Base-by-base conservation (phyloP, 352 stramenopile genomes). In the Halophytophthora polymorphica region DNA sequence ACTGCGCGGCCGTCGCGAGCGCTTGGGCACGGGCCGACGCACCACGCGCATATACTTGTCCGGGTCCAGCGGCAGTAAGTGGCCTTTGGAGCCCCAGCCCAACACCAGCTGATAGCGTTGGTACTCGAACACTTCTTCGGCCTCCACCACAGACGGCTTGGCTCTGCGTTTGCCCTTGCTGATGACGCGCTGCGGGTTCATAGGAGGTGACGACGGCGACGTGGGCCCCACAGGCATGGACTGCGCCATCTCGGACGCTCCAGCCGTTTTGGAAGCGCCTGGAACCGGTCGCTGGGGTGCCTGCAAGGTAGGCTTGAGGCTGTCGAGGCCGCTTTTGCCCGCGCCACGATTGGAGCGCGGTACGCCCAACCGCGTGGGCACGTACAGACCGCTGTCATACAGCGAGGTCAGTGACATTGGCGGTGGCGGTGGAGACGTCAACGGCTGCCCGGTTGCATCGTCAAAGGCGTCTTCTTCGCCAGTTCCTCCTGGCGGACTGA, bases 31-130 rank as follows among this genome's bases (percentile, higher is more conserved):
- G 1, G 29, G 45, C 22, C 56, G 56, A 1, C 56, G 59, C 50
- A 81, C 49, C 2, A 79, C 57, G 33, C 67, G 57, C 51, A 83
- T 75, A 58, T 83, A 88, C 56, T 88, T 88, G 43, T 67, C 69
- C 0, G 80, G 80, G 50, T 90, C 80, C 31, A 90, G 55, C 22
- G 80, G 80, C 37, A 90, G 54, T 44, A 90, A 69, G 37, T 87
- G 77, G 35, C 80, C 80, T 49, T 83, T 88, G 17, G 77, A 73
- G n/a, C 80, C 80, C 80, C 80, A 90, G 18, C 80, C 74, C 14
- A 90, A 61, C 31, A 90, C 60, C 36, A 73, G 61, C 42, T 90
- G 80, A 45, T 87, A 86, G 13, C 80, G 71, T 52, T 90, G 77
- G 47, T 88, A 64, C 53, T 90, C 80, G 48, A 68, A 87, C 31